Evolutionary conservation across 129 eudicot species (phyloP).

Genomic region (Lactuca saligna): DNA sequence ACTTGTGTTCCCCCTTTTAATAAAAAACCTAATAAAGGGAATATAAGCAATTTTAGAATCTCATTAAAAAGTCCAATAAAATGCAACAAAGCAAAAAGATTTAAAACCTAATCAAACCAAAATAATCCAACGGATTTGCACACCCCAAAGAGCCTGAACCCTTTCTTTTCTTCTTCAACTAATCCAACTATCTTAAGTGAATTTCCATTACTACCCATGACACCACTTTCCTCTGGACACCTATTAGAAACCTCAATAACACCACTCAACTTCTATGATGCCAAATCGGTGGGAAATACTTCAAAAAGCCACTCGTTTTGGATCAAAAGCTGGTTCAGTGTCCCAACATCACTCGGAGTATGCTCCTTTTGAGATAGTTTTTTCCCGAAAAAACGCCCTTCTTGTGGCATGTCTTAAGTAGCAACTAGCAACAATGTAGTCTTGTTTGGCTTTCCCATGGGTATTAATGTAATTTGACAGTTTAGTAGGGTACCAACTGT

Average conservation of each 20-base stretch:
- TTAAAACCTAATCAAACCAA: background rate
- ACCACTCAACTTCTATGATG: conserved; percentile 32
- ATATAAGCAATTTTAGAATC: background rate
- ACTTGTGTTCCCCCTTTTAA: background rate
- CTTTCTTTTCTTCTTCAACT: background rate
- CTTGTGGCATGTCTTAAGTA: too few species aligned
- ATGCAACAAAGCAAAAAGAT: background rate
- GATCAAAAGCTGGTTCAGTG: too few species aligned
- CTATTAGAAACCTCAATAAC: conserved; percentile 1
- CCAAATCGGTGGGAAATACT: conserved; percentile 29
- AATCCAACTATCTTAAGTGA: background rate
- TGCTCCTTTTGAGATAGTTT: too few species aligned
- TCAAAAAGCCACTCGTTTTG: too few species aligned
- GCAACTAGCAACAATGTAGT: too few species aligned
- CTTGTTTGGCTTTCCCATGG: background rate
- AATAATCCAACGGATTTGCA: background rate
- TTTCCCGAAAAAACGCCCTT: too few species aligned
- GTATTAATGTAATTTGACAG: conserved; percentile 27
- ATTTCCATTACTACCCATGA: background rate
- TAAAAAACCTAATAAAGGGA: background rate
- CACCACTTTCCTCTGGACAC: background rate
- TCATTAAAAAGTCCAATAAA: background rate
- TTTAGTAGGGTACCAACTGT: conserved; percentile 47
- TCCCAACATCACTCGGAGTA: too few species aligned
- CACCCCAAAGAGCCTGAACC: conserved; percentile 13